Evolutionary conservation across 169 alveolate genomes (phyloP).

Genomic region (Eimeria sp.): DNA sequence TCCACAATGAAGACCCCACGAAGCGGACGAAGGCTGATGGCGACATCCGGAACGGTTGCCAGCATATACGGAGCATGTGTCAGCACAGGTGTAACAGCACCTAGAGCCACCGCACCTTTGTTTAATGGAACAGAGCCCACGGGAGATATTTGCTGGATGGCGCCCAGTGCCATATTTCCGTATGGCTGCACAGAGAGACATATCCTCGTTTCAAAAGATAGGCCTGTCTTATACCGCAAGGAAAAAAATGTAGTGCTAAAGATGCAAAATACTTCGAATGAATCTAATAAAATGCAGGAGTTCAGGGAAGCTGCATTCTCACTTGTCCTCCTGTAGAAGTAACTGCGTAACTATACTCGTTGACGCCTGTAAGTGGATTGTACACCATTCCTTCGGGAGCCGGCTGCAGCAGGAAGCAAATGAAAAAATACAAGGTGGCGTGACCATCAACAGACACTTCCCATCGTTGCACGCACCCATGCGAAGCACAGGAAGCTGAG

Average conservation of each 20-base stretch:
- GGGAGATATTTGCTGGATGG: constrained; percentile 66
- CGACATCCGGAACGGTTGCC: no score
- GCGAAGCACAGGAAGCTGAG: neutral
- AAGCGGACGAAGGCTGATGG: neutral
- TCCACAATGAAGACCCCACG: neutral
- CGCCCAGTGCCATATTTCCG: constrained; percentile 74
- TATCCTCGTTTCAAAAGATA: neutral
- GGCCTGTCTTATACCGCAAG: no score
- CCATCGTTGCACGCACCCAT: neutral
- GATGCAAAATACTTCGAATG: neutral
- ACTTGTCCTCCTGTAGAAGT: constrained; percentile 62
- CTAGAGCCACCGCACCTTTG: constrained; percentile 54
- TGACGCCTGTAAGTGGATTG: constrained; percentile 63
- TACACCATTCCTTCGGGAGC: constrained; percentile 67
- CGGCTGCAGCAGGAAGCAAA: constrained; percentile 36
- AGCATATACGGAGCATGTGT: neutral
- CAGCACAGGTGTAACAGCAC: neutral
- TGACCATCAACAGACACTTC: neutral
- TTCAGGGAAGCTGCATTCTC: neutral
- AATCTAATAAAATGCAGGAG: neutral
- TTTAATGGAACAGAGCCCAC: constrained; percentile 49
- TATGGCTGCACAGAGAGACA: constrained; percentile 59
- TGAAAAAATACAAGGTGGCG: neutral
- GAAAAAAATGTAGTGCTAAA: neutral
- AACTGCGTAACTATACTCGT: constrained; percentile 58